phyloP scores from a whole-genome alignment of 164 flowering plant genomes.

The Hamamelis virginiana region DNA sequence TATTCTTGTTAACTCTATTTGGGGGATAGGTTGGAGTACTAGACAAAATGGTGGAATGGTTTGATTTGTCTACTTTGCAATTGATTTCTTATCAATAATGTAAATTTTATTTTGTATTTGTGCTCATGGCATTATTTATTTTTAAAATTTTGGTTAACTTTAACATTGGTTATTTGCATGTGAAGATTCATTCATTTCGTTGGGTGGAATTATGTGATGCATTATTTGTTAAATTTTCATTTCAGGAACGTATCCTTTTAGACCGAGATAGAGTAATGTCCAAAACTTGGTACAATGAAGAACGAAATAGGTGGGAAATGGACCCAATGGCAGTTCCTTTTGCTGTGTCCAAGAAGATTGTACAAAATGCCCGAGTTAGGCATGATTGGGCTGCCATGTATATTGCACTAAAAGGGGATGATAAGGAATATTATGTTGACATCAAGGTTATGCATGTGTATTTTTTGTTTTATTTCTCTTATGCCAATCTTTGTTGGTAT shows the following conservation, averaged over 20 bases:
- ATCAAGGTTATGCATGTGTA: constrained; percentile 44
- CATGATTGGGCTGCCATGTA: constrained; percentile 96
- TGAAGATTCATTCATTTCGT: background rate
- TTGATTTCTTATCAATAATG: background rate
- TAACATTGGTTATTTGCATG: background rate
- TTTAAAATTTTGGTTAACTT: background rate
- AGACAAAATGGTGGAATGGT: too few relatives aligned
- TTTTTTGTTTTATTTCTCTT: background rate
- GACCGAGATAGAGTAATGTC: constrained; percentile 86
- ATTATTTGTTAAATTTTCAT: constrained; percentile 11
- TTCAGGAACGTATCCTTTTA: constrained; percentile 71
- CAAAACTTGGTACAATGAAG: constrained; percentile 79
- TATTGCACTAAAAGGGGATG: constrained; percentile 74
- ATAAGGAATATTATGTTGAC: constrained; percentile 71
- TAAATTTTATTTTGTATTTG: background rate
- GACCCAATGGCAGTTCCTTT: constrained; percentile 84
- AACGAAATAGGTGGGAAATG: constrained; percentile 81
- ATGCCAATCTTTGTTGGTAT: background rate
- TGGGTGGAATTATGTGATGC: background rate
- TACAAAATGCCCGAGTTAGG: constrained; percentile 75
- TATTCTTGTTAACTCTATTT: too few relatives aligned
- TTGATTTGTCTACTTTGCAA: too few relatives aligned
- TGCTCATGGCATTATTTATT: too few relatives aligned
- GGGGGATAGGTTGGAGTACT: too few relatives aligned
- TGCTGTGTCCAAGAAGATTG: constrained; percentile 78